Base-by-base conservation (phyloP, 257 asterid species). In the Jacaranda mimosifolia region DNA sequence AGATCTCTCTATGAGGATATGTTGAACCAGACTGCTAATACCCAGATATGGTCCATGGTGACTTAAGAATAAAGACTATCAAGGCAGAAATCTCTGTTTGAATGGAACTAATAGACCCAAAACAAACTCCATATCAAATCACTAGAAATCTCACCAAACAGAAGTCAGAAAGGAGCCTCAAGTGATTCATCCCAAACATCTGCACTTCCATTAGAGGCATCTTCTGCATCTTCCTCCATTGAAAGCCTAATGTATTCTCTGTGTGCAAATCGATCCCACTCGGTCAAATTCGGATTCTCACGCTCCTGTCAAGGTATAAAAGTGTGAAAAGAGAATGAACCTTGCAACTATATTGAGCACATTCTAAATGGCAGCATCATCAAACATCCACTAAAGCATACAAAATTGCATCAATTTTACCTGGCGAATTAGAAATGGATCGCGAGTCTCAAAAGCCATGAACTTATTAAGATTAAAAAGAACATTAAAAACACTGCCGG, bases 201-300 rank as follows among this genome's bases (percentile, higher is more conserved):
- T 56, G 97, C 97, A 90, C 99, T 96, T 78, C 99, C 99, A 80
- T 93, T 93, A 46, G 99, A 96, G 77, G 98, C 99, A 82, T 96
- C 98, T 77, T 96, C 99, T 55, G 97, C 97, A 83, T 96, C 99
- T 87, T 96, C 99, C 89, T 96, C 99, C 99, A 96, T 96, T 9
- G 99, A 96, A 45, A 96, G 98, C 90, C 99, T 89, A 75, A 96
- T 93, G 84, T 96, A 96, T 84, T 96, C 99, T 84, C 99, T 86
- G 82, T 93, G 99, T 1, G 99, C 98, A 80, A 96, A 96, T 74
- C 97, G 98, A 81, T 96, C 99, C 99, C 99, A 96, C 83, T 96
- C 99, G 7, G 98, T 93, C 91, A 96, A 84, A 80, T 79, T 91
- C 65, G 99, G 99, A 84, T 96, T 96, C 87, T 96, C 99, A 9